Conservation (phyloP, 2,329 filamentous ascomycete species). For the Fusarium hostae region DNA sequence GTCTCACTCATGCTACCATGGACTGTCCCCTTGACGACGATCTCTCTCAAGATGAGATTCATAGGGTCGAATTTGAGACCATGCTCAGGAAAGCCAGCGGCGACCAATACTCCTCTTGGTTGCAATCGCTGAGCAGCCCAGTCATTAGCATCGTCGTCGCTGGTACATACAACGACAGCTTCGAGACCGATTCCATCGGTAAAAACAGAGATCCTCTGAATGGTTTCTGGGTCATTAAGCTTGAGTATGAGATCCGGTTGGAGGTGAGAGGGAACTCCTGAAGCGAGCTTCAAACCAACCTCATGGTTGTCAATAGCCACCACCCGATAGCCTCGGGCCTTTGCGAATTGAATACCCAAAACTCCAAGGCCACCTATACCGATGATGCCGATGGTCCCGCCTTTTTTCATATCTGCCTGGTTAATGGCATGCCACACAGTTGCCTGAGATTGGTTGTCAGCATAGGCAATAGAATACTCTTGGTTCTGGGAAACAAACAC, state of each 20-base stretch:
- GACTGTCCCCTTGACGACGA: constrained; percentile 24
- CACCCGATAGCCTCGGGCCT: constrained; percentile 43
- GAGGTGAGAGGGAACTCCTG: constrained; percentile 26
- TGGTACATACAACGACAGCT: constrained; percentile 28
- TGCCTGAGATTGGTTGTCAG: constrained; percentile 5
- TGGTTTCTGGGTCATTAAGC: constrained; percentile 4
- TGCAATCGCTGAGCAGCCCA: constrained; percentile 29
- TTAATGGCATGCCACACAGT: constrained; percentile 37
- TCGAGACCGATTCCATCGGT: constrained; percentile 25
- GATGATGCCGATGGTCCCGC: constrained; percentile 24
- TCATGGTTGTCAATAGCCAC: constrained; percentile 43
- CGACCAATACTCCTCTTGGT: constrained; percentile 21
- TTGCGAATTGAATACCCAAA: constrained; percentile 44
- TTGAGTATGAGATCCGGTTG: constrained; percentile 29
- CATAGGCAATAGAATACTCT: neutral
- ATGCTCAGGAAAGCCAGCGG: constrained; percentile 26
- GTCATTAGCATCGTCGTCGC: constrained; percentile 29
- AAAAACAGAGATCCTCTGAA: constrained; percentile 26
- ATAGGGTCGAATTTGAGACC: constrained; percentile 35
- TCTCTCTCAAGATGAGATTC: constrained; percentile 28
- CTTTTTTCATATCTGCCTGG: constrained; percentile 6
- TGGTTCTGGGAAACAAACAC: neutral
- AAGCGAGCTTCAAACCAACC: constrained; percentile 28
- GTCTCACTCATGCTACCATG: constrained; percentile 32
- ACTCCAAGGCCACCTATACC: constrained; percentile 44